These are phyloP conservation scores for Calonectria henricotiae DNA, from an alignment of 2,329 filamentous ascomycete species.

Conservation along the genomic window DNA sequence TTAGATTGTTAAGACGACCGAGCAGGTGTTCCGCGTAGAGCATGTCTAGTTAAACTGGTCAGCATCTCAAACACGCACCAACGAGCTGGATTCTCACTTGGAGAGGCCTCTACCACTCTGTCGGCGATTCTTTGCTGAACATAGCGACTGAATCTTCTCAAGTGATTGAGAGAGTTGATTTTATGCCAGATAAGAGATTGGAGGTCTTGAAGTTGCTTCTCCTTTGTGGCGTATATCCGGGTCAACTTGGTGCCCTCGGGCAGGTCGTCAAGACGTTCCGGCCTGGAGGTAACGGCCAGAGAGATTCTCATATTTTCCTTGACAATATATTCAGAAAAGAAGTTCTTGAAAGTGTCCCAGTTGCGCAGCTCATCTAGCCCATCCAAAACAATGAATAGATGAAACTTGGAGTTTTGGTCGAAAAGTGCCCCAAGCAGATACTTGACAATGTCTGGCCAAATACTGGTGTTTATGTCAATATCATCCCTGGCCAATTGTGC, in stretches of 20 bases:
- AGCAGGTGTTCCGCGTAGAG: slow-evolving; percentile 59
- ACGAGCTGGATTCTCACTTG: slow-evolving; percentile 49
- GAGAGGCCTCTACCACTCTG: slow-evolving; percentile 53
- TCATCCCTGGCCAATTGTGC: slow-evolving; percentile 52
- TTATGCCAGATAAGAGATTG: slow-evolving; percentile 51
- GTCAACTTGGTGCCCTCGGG: slow-evolving; percentile 32
- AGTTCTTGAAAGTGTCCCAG: slow-evolving; percentile 40
- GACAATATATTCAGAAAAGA: slow-evolving; percentile 47
- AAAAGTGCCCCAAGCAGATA: slow-evolving; percentile 51
- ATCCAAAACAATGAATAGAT: slow-evolving; percentile 54
- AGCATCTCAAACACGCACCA: not conserved
- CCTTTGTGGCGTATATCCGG: slow-evolving; percentile 47
- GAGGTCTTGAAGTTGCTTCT: slow-evolving; percentile 53
- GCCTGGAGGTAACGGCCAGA: slow-evolving; percentile 50
- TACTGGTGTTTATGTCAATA: slow-evolving; percentile 24
- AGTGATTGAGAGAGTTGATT: slow-evolving; percentile 47
- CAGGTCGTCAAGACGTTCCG: slow-evolving; percentile 31
- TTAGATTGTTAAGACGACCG: slow-evolving; percentile 51
- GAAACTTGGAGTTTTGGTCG: slow-evolving; percentile 41
- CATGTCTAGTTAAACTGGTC: slow-evolving; percentile 49
- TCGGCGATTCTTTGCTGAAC: slow-evolving; percentile 54
- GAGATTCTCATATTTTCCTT: slow-evolving; percentile 50
- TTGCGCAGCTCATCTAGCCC: slow-evolving; percentile 55
- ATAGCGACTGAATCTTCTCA: slow-evolving; percentile 52
- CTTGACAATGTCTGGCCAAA: slow-evolving; percentile 44